Evolutionary conservation across 139 green algal genomes (phyloP).

Genomic region (Coelastrella sp.): DNA sequence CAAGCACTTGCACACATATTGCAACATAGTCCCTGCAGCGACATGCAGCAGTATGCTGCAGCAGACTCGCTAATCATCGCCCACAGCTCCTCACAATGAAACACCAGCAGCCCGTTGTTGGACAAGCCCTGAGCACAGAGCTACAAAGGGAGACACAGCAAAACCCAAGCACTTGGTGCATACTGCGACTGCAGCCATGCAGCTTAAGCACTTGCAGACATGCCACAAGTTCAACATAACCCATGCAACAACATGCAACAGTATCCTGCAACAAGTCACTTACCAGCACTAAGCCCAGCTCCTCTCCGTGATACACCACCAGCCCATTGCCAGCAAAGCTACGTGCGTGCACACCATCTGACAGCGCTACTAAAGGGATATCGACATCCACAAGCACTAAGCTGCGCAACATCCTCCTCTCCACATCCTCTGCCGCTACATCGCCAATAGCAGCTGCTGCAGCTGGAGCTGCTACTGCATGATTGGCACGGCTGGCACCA

Average conservation of each 20-base stretch:
- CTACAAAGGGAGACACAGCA: too few species aligned
- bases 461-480: background rate
- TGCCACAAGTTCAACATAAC: too few species aligned
- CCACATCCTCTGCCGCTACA: background rate
- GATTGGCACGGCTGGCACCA: too few species aligned
- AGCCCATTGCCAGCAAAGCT: conserved; percentile 73
- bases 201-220: background rate
- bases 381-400: conserved; percentile 73
- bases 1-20: too few species aligned
- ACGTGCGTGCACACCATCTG: conserved; percentile 88
- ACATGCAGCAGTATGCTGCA: too few species aligned
- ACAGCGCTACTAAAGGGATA: conserved; percentile 88
- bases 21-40: too few species aligned
- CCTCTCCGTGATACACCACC: conserved; percentile 70
- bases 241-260: background rate
- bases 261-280: background rate
- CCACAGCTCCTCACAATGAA: too few species aligned
- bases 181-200: background rate
- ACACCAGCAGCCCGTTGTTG: too few species aligned
- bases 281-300: conserved; percentile 77
- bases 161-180: too few species aligned
- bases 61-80: too few species aligned
- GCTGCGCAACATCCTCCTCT: conserved; percentile 1
- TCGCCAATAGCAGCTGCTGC: background rate
- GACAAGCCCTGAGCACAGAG: too few species aligned